phyloP scores from a whole-genome alignment of 345 rosid species.

The Moricandia moricandioides region DNA sequence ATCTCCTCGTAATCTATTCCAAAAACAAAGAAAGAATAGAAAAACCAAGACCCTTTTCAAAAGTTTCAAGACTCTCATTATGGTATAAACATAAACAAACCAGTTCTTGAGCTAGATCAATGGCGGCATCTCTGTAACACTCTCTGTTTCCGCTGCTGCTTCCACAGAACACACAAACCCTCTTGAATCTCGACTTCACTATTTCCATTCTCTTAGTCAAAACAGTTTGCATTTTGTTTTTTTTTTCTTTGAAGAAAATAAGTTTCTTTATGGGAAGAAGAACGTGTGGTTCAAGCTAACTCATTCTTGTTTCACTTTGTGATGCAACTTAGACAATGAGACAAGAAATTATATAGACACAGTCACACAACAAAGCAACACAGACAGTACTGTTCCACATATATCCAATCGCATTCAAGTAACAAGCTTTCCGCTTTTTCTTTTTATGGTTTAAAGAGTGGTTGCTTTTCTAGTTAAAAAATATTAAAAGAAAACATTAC shows the following conservation, averaged over 20 bases:
- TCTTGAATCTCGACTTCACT: constrained; percentile 66
- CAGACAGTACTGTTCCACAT: constrained; percentile 26
- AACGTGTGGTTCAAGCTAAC: constrained; percentile 33
- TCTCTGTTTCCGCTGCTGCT: constrained; percentile 84
- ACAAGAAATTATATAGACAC: constrained; percentile 33
- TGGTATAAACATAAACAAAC: constrained; percentile 21
- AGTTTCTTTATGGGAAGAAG: constrained; percentile 15
- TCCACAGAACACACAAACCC: constrained; percentile 78
- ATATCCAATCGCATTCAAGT: constrained; percentile 26
- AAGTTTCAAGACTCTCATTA: background rate
- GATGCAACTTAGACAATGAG: constrained; percentile 32
- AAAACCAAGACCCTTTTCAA: constrained; percentile 10
- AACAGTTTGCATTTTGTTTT: background rate
- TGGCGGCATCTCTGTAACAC: constrained; percentile 75
- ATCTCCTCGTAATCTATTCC: constrained; percentile 57
- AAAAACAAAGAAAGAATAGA: background rate
- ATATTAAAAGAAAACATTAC: background rate
- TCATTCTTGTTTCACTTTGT: constrained; percentile 35
- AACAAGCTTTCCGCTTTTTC: constrained; percentile 28
- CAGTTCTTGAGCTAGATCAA: constrained; percentile 80
- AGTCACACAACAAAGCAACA: constrained; percentile 30
- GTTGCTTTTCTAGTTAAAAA: constrained; percentile 4
- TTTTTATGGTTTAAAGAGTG: constrained; percentile 27
- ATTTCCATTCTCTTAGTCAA: constrained; percentile 21
- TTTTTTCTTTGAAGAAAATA: background rate